Percentiles rank a stretch among this genome's conserved stretches.
phyloP scores from a whole-genome alignment of 495 filamentous ascomycete genomes.

The Penicillium bovifimosum region DNA sequence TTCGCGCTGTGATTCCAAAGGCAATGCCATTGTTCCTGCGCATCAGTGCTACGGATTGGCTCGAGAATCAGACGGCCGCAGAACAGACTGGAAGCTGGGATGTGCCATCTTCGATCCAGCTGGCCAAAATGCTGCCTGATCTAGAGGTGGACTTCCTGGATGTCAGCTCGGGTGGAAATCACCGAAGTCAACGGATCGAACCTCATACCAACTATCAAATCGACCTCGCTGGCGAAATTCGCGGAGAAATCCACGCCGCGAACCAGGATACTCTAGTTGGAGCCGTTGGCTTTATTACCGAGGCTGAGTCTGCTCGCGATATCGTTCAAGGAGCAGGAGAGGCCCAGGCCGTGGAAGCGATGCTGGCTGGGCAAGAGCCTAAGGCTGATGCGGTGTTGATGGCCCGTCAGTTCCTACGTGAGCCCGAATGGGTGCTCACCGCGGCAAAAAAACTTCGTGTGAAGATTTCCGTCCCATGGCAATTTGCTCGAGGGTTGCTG shows the following conservation, averaged over 20 bases:
- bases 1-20: slow-evolving; percentile 54
- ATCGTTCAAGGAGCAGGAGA: slow-evolving; percentile 53
- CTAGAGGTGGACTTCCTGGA: slow-evolving; percentile 71
- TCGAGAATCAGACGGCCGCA: slow-evolving; percentile 49
- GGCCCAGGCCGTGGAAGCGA: slow-evolving; percentile 35
- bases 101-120: slow-evolving; percentile 51
- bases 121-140: slow-evolving; percentile 60
- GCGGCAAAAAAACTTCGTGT: slow-evolving; percentile 57
- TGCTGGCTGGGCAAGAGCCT: slow-evolving; percentile 31
- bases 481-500: slow-evolving; percentile 37
- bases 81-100: slow-evolving; percentile 55
- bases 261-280: slow-evolving; percentile 56
- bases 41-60: slow-evolving; percentile 68
- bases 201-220: slow-evolving; percentile 55
- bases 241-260: slow-evolving; percentile 48
- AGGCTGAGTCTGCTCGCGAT: slow-evolving; percentile 51
- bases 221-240: slow-evolving; percentile 55
- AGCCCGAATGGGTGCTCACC: slow-evolving; percentile 61
- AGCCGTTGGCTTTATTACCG: slow-evolving; percentile 69
- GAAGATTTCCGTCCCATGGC: slow-evolving; percentile 47
- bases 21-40: slow-evolving; percentile 62
- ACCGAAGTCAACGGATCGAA: slow-evolving; percentile 53
- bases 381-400: slow-evolving; percentile 60
- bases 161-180: slow-evolving; percentile 65
- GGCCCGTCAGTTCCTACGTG: slow-evolving; percentile 59